Evolutionary conservation across 306 rosid genomes (phyloP).

Genomic region (Vigna unguiculata): DNA sequence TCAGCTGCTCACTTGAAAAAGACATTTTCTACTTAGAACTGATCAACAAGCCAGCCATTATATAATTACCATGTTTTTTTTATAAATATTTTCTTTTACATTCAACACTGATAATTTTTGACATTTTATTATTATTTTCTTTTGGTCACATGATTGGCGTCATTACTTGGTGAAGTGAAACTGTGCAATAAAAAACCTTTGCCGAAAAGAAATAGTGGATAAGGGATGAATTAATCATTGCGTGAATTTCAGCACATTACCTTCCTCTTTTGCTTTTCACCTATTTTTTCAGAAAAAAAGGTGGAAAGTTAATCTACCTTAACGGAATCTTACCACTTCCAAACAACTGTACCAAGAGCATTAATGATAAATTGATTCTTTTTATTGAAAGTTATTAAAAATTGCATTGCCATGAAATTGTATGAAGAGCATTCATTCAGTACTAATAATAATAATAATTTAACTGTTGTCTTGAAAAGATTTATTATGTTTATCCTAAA

Average conservation of each 20-base stretch:
- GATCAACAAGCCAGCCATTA: too few relatives aligned
- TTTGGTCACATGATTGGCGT: conserved; percentile 22
- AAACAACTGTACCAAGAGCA: neutral
- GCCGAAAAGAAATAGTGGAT: too few relatives aligned
- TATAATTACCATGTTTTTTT: too few relatives aligned
- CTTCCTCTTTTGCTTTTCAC: neutral
- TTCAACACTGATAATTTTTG: too few relatives aligned
- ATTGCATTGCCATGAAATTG: neutral
- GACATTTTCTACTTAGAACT: too few relatives aligned
- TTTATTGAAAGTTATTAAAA: neutral
- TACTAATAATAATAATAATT: neutral
- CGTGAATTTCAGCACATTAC: too few relatives aligned
- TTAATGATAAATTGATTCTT: neutral
- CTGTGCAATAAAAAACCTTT: neutral
- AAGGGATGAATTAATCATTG: too few relatives aligned
- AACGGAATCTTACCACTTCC: too few relatives aligned
- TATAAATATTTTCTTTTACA: too few relatives aligned
- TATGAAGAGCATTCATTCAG: neutral
- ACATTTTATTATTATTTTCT: neutral
- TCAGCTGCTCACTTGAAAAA: too few relatives aligned
- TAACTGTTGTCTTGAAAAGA: neutral
- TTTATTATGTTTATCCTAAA: neutral
- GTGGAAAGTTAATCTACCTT: too few relatives aligned
- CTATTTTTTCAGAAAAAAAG: too few relatives aligned
- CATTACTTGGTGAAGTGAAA: neutral